These are phyloP conservation scores for Physcia stellaris DNA, from an alignment of 495 filamentous ascomycete genomes.

Conservation along the genomic window DNA sequence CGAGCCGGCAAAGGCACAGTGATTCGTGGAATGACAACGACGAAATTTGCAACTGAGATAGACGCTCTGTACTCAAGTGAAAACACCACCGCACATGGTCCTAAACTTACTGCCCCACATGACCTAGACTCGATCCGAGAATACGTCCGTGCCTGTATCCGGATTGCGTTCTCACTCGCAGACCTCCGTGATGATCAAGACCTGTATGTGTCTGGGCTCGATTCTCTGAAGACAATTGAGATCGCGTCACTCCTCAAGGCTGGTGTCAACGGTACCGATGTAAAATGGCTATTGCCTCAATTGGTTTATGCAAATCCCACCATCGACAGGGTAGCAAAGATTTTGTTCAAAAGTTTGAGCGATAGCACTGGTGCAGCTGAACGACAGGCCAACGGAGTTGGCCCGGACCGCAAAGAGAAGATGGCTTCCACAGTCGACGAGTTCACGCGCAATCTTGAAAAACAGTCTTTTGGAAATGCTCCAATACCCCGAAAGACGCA, in stretches of 20 bases:
- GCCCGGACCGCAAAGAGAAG: not conserved
- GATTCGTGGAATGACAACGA: constrained; percentile 14
- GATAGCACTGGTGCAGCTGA: constrained; percentile 1
- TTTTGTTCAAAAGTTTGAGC: constrained; percentile 7
- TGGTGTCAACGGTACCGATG: not conserved
- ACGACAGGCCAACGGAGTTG: not conserved
- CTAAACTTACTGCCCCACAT: not conserved
- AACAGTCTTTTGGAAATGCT: not conserved
- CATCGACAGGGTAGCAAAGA: constrained; percentile 1
- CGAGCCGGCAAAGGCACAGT: constrained; percentile 30
- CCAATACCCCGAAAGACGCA: constrained; percentile 3
- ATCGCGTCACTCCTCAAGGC: constrained; percentile 6
- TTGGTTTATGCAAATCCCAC: constrained; percentile 9
- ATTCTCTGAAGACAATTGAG: constrained; percentile 9
- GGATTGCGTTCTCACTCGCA: not conserved
- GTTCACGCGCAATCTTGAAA: constrained; percentile 3
- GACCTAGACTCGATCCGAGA: constrained; percentile 3
- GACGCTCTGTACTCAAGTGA: constrained; percentile 22
- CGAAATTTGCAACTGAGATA: constrained; percentile 22
- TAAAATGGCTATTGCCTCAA: constrained; percentile 5
- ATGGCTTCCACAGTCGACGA: constrained; percentile 3
- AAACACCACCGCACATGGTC: constrained; percentile 4
- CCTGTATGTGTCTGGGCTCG: constrained; percentile 9
- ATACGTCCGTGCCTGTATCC: constrained; percentile 1
- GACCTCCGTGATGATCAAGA: constrained; percentile 3